These are phyloP conservation scores for Hyaloscypha finlandica DNA, from an alignment of 495 filamentous ascomycete genomes.

Conservation along the genomic window DNA sequence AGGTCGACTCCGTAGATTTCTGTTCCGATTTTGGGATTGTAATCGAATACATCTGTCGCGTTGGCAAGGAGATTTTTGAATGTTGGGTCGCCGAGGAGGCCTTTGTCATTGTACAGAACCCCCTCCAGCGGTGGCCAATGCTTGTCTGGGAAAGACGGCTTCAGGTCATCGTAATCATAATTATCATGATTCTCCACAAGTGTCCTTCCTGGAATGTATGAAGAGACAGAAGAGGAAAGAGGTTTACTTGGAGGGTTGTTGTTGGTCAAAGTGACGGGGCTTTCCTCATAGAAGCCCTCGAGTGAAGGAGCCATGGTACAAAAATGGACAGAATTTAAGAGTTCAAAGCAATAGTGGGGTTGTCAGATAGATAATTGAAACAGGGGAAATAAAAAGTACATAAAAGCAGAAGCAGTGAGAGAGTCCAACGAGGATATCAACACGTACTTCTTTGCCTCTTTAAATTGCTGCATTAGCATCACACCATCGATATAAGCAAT, in stretches of 20 bases:
- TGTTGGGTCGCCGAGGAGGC: conserved; percentile 53
- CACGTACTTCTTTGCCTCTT: not conserved
- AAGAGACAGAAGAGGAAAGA: not conserved
- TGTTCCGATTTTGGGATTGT: conserved; percentile 67
- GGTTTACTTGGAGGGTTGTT: conserved; percentile 1
- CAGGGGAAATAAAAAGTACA: not conserved
- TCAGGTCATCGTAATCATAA: conserved; percentile 58
- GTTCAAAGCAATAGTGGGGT: conserved; percentile 25
- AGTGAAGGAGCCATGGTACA: no score
- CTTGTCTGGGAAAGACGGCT: conserved; percentile 57
- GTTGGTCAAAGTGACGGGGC: no score
- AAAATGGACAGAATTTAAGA: not conserved
- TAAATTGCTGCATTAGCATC: not conserved
- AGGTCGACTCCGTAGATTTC: conserved; percentile 73
- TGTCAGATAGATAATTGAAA: not conserved
- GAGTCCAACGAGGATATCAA: not conserved
- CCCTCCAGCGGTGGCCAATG: conserved; percentile 54
- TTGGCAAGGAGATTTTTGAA: conserved; percentile 50
- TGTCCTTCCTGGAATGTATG: conserved; percentile 22
- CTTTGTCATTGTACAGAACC: conserved; percentile 56
- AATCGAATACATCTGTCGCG: conserved; percentile 38
- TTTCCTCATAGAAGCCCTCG: no score
- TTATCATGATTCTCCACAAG: conserved; percentile 43
- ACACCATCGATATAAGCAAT: conserved; percentile 4
- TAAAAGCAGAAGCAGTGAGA: not conserved